Base-by-base conservation (phyloP, 2,329 filamentous ascomycete species). In the Diplodia intermedia region DNA sequence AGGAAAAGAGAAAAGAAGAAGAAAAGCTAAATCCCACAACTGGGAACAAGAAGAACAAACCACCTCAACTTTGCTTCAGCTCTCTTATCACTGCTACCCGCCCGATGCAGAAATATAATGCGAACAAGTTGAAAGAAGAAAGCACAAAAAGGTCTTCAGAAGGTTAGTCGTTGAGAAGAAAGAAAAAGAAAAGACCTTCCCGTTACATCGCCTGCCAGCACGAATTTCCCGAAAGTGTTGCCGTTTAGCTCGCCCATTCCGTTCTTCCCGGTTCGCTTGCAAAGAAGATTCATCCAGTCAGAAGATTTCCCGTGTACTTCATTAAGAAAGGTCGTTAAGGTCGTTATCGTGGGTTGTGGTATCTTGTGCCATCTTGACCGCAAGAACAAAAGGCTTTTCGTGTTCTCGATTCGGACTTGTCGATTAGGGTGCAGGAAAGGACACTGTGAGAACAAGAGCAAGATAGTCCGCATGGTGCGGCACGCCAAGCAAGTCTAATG, bases 11-110 rank as follows among this genome's bases (percentile, higher is more conserved):
- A 31, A 31, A 26, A 26, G 26, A 26, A 26, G 15, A 15, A 31
- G 20, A 57, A 14, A 52, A 50, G 36, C 7, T 15, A 49, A 36
- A 18, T n/a, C 29, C 26, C 57, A 33, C 54, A 56, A 40, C n/a
- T 1, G 18, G 31, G 36, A 18, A 12, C 36, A 56, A 54, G 11
- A 56, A 47, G 33, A 38, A 18, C 4, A 55, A n/a, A 55, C 23
- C 47, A 36, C 43, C 60, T 52, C 60, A 63, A 63, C 60, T 53
- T 63, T 63, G n/a, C 47, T 31, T 38, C n/a, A 47, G 8, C n/a
- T 20, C 9, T 20, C 31, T n/a, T 63, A 31, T 63, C 60, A 52
- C 47, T 23, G 60, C 43, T 49, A 36, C 29, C 57, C 43, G 26
- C 57, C 57, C 57, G n/a, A 62, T 62, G 57, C 57, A 62, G 38